Conservation (phyloP, 2,329 filamentous ascomycete genomes). For the Calonectria pauciramosa region DNA sequence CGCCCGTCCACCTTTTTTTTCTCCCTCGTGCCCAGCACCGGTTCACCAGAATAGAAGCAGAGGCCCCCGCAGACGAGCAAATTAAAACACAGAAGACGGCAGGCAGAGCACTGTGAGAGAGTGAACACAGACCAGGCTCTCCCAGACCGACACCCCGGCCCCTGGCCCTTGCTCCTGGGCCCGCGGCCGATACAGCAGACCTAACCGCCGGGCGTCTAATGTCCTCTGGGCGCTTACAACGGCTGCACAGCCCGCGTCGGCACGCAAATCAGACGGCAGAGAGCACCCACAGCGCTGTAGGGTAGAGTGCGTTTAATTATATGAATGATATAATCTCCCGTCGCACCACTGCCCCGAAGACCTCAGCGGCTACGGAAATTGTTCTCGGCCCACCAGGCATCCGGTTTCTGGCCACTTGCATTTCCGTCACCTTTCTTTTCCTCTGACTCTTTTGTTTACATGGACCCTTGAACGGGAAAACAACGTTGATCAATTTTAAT, state of each 20-base stretch:
- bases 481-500: not conserved
- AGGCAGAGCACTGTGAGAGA: not conserved
- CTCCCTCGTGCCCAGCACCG: not conserved
- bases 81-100: not conserved
- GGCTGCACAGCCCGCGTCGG: not conserved
- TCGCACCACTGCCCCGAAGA: conserved; percentile 35
- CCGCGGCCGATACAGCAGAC: conserved; percentile 2
- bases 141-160: conserved; percentile 19
- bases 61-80: not conserved
- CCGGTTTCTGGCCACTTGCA: conserved; percentile 28
- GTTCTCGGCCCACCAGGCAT: conserved; percentile 35
- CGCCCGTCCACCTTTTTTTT: conserved; percentile 5
- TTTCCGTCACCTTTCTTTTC: not conserved
- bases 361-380: conserved; percentile 45
- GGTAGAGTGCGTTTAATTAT: conserved; percentile 7
- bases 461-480: not conserved
- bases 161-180: conserved; percentile 6
- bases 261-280: conserved; percentile 3
- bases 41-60: conserved; percentile 20
- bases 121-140: conserved; percentile 8
- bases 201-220: conserved; percentile 28
- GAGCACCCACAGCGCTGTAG: conserved; percentile 7
- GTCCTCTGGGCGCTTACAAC: conserved; percentile 21
- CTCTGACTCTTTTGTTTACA: not conserved
- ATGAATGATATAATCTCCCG: conserved; percentile 4